Base-by-base conservation (phyloP, 106 monocot genomes). In the Acorus gramineus region DNA sequence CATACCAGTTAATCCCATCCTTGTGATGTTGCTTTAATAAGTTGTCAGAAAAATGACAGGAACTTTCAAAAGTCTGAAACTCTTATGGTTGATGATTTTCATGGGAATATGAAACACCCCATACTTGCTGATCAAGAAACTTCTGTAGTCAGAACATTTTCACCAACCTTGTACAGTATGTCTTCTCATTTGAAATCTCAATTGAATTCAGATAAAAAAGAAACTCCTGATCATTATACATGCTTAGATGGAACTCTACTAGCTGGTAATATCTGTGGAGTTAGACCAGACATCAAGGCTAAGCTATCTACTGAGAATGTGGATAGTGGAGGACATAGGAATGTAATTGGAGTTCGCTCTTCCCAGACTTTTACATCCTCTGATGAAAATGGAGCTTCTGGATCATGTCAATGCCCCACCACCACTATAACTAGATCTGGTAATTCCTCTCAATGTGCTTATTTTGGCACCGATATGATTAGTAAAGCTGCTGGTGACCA, bases 121-220 rank as follows among this genome's bases (percentile, higher is more conserved):
- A 48, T 47, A 11, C 57, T 63, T 46, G 63, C 67, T 52, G 67
- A 73, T 42, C 52, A 73, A 28, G 73, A 55, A 73, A 14, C 64
- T 46, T 63, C 69, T 61, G 11, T 59, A 50, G n/a, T 54, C 11
- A 71, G 58, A 5, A 55, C 64, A 50, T 49, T 47, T 46, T 10
- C 28, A 28, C 28, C 28, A 28, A 28, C 28, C 28, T 28, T 28
- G 28, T 28, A 28, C 28, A 28, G 28, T 28, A 28, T 28, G 28
- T 28, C 28, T 28, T 28, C 28, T 28, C 28, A 28, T 28, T 28
- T 28, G 28, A 28, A 28, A 28, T 28, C 28, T 28, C 28, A 28
- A 28, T 28, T 28, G 28, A 1, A 28, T 28, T 28, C 28, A 28
- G 28, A 28, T 28, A 28, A 28, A 28, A 28, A 28, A 28, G 28